Evolutionary conservation across 768 basidiomycete genomes (phyloP).

Genomic region (Chiua virens): DNA sequence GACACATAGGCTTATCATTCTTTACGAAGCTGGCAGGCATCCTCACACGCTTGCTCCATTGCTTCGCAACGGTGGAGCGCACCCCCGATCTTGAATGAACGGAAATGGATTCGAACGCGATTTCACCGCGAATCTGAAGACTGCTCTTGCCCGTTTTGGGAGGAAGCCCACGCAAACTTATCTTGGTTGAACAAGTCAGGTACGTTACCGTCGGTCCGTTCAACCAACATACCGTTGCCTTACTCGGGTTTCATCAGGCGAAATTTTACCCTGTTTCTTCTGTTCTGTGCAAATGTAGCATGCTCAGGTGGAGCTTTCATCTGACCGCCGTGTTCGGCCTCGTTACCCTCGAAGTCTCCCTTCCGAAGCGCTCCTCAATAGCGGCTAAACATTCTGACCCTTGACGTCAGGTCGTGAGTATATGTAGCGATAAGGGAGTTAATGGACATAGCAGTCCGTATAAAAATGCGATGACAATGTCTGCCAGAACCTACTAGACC

Average conservation of each 20-base stretch:
- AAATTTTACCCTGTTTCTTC: background rate
- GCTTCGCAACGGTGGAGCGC: background rate
- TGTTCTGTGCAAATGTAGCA: background rate
- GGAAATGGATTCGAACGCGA: conserved; percentile 19
- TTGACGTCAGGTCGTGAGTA: conserved; percentile 29
- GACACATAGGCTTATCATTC: background rate
- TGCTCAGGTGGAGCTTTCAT: conserved; percentile 12
- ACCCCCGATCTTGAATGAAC: conserved; percentile 10
- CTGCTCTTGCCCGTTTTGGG: conserved; percentile 20
- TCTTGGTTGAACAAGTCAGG: background rate
- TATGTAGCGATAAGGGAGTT: conserved; percentile 7
- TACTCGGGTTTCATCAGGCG: too few relatives aligned
- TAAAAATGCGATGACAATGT: conserved; percentile 19
- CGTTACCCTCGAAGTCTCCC: conserved; percentile 4
- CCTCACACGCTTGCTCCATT: conserved; percentile 20
- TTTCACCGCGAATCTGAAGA: conserved; percentile 7
- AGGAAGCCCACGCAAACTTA: background rate
- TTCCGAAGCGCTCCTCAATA: background rate
- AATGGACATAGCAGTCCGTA: conserved; percentile 2
- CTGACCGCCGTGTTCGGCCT: background rate
- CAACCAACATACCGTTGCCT: background rate
- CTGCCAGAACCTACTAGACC: conserved; percentile 6
- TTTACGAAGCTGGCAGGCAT: background rate
- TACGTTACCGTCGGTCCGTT: background rate
- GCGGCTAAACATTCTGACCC: conserved; percentile 14